Conservation (phyloP, 1,284 basidiomycete genomes). For the Microstroma glucosiphilum region DNA sequence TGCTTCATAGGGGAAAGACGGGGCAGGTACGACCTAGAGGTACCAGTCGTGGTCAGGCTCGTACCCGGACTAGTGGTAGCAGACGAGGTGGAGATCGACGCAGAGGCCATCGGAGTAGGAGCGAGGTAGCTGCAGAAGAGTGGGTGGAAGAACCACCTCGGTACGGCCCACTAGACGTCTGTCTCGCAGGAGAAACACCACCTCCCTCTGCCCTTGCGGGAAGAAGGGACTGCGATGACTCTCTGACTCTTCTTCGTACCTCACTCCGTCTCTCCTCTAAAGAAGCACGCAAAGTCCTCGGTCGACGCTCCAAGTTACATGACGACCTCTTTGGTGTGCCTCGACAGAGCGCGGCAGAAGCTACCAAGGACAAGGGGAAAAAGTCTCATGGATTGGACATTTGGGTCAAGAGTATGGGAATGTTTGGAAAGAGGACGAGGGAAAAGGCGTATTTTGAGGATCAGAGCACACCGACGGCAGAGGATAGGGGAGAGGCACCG, state of each 20-base stretch:
- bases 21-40: neutral
- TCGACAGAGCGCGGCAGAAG: constrained; percentile 6
- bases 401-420: constrained; percentile 2
- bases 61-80: neutral
- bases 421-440: constrained; percentile 3
- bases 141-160: constrained; percentile 24
- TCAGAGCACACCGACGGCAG: neutral
- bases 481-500: neutral
- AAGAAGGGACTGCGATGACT: constrained; percentile 27
- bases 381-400: neutral
- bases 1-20: constrained; percentile 12
- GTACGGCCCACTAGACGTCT: constrained; percentile 26
- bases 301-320: neutral
- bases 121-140: constrained; percentile 8
- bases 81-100: neutral
- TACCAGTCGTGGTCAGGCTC: neutral
- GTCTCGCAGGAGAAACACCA: constrained; percentile 29
- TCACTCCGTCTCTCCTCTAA: constrained; percentile 1
- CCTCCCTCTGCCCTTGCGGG: constrained; percentile 39
- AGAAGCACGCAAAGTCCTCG: neutral
- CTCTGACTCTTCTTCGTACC: constrained; percentile 10
- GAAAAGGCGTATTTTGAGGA: constrained; percentile 4
- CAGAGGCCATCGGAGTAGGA: neutral
- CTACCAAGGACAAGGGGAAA: neutral
- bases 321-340: constrained; percentile 1